Conservation (phyloP, 805 yeast genomes). For the Yarrowia alimentaria region DNA sequence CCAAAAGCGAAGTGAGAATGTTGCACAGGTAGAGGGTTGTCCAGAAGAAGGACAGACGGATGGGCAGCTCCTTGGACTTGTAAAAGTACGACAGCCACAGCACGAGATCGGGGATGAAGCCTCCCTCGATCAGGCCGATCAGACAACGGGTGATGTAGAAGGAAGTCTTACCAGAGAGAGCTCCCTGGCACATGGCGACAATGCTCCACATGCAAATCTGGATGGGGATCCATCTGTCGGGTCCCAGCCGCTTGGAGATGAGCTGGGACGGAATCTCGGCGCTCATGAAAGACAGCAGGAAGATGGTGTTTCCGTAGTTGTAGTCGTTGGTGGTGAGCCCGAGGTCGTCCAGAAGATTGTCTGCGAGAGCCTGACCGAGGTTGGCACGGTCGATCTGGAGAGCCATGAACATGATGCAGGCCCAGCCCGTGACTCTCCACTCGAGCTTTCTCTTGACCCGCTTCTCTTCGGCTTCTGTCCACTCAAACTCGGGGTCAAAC, state of each 20-base stretch:
- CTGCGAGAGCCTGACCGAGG: conserved; percentile 57
- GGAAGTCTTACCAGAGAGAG: conserved; percentile 44
- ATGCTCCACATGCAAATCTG: conserved; percentile 58
- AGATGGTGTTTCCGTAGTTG: conserved; percentile 59
- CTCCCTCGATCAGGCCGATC: conserved; percentile 61
- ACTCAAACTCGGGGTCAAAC: conserved; percentile 58
- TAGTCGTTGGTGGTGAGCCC: conserved; percentile 54
- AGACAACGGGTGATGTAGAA: conserved; percentile 52
- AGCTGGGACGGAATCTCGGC: conserved; percentile 70
- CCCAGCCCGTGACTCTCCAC: conserved; percentile 54
- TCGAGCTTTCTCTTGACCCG: conserved; percentile 53
- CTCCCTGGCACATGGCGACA: conserved; percentile 54
- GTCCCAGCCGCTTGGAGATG: conserved; percentile 60
- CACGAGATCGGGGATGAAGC: conserved; percentile 63
- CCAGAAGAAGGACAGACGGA: conserved; percentile 61
- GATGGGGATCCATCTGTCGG: conserved; percentile 62
- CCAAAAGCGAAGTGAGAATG: conserved; percentile 49
- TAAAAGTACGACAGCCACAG: conserved; percentile 68
- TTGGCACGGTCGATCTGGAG: conserved; percentile 60
- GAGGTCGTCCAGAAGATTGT: conserved; percentile 53
- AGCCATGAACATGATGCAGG: conserved; percentile 58
- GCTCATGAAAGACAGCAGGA: conserved; percentile 51
- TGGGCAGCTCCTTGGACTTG: conserved; percentile 55
- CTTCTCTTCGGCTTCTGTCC: conserved; percentile 55
- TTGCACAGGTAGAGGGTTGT: conserved; percentile 51